phyloP scores from a whole-genome alignment of 2,329 filamentous ascomycete species.

The Fusarium annulatum region DNA sequence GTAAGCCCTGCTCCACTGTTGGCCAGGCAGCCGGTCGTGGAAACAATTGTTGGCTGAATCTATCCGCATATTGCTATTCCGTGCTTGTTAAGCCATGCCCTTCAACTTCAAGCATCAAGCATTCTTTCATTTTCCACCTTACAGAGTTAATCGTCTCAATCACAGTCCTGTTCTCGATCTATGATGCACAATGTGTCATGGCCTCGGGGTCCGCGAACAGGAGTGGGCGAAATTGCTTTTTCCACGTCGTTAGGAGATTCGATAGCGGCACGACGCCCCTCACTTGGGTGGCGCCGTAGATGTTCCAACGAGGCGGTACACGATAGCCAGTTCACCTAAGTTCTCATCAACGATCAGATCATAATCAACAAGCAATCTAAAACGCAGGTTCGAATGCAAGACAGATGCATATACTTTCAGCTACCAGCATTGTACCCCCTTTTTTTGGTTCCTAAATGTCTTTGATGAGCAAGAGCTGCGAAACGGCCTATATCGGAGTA shows the following conservation, averaged over 20 bases:
- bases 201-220: background rate
- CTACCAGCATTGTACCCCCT: background rate
- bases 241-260: constrained; percentile 4
- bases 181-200: background rate
- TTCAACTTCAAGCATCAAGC: background rate
- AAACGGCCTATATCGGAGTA: background rate
- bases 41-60: background rate
- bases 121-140: constrained; percentile 1
- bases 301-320: background rate
- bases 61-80: background rate
- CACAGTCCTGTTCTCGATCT: background rate
- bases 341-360: constrained; percentile 25
- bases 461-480: background rate
- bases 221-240: constrained; percentile 23
- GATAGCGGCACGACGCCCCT: constrained; percentile 1
- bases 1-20: background rate
- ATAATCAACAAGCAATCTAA: constrained; percentile 12
- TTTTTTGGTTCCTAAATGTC: background rate
- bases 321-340: background rate
- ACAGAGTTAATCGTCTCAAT: background rate
- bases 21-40: background rate
- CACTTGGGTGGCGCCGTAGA: constrained; percentile 1
- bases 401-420: background rate
- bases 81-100: background rate
- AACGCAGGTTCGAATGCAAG: constrained; percentile 2